Percentiles rank a stretch among this genome's conserved stretches.
Evolutionary conservation across 2,329 filamentous ascomycete species (phyloP).

Genomic region (Verticillium albo-atrum): DNA sequence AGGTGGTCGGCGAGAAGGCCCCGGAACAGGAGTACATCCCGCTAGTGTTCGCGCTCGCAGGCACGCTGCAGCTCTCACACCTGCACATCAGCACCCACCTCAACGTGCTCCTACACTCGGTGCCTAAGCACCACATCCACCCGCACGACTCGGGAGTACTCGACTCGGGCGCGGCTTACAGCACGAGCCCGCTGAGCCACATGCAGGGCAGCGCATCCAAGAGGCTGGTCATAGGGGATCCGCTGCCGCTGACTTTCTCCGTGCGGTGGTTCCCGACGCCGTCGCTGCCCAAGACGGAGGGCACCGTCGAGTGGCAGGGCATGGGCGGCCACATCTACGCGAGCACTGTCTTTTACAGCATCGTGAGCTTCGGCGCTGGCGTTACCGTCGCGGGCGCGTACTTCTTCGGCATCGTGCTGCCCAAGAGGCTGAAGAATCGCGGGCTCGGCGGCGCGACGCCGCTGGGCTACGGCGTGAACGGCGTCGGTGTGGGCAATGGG

Average conservation of each 20-base stretch:
- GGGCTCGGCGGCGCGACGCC: constrained; percentile 54
- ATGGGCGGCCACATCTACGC: constrained; percentile 61
- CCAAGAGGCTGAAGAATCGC: constrained; percentile 44
- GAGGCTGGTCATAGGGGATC: constrained; percentile 83
- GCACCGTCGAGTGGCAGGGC: constrained; percentile 60
- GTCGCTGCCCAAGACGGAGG: constrained; percentile 62
- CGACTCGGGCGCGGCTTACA: constrained; percentile 85
- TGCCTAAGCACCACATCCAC: constrained; percentile 56
- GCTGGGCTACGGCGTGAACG: constrained; percentile 48
- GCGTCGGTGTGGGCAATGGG: constrained; percentile 44
- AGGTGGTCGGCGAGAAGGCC: constrained; percentile 47
- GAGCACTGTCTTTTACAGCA: constrained; percentile 58
- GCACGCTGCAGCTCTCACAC: constrained; percentile 83
- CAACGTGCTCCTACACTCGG: constrained; percentile 79
- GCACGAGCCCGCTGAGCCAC: constrained; percentile 65
- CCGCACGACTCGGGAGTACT: constrained; percentile 72
- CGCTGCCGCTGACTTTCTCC: constrained; percentile 71
- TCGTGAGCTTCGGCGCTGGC: constrained; percentile 56
- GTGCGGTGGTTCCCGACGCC: constrained; percentile 85
- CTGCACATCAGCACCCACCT: constrained; percentile 86
- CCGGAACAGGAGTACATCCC: constrained; percentile 66
- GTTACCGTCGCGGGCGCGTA: constrained; percentile 50
- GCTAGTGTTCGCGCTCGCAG: constrained; percentile 81
- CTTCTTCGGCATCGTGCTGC: constrained; percentile 57
- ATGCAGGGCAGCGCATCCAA: constrained; percentile 46